Conservation (phyloP, 2,329 filamentous ascomycete genomes). For the Neophaeococcomyces mojaviensis region DNA sequence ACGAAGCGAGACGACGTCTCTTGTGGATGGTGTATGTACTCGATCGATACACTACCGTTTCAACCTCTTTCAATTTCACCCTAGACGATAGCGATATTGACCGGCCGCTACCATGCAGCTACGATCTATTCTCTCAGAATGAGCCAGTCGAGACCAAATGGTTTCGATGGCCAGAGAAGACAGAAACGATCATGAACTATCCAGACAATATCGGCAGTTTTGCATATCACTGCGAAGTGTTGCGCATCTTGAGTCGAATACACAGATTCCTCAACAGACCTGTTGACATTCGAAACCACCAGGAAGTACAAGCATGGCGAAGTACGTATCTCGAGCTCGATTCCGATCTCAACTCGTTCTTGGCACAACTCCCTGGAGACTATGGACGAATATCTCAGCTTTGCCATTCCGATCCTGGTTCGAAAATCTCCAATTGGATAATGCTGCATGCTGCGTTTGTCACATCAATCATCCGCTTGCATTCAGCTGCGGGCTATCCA, state of each 20-base stretch:
- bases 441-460: constrained; percentile 89
- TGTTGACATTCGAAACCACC: constrained; percentile 75
- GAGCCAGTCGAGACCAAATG: constrained; percentile 76
- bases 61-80: constrained; percentile 86
- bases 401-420: constrained; percentile 57
- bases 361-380: constrained; percentile 71
- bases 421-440: constrained; percentile 71
- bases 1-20: constrained; percentile 72
- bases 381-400: constrained; percentile 78
- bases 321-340: constrained; percentile 78
- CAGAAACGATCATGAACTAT: constrained; percentile 59
- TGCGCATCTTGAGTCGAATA: constrained; percentile 78
- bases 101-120: constrained; percentile 74
- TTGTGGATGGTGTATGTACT: constrained; percentile 95
- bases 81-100: constrained; percentile 86
- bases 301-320: constrained; percentile 87
- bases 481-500: constrained; percentile 87
- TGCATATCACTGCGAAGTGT: constrained; percentile 81
- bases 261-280: constrained; percentile 84
- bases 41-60: constrained; percentile 82
- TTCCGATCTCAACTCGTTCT: constrained; percentile 71
- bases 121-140: constrained; percentile 78
- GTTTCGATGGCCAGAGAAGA: constrained; percentile 54
- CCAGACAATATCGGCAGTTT: constrained; percentile 81
- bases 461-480: constrained; percentile 81